These are phyloP conservation scores for Ustilago lituana DNA, from an alignment of 1,284 basidiomycete genomes.

Conservation along the genomic window DNA sequence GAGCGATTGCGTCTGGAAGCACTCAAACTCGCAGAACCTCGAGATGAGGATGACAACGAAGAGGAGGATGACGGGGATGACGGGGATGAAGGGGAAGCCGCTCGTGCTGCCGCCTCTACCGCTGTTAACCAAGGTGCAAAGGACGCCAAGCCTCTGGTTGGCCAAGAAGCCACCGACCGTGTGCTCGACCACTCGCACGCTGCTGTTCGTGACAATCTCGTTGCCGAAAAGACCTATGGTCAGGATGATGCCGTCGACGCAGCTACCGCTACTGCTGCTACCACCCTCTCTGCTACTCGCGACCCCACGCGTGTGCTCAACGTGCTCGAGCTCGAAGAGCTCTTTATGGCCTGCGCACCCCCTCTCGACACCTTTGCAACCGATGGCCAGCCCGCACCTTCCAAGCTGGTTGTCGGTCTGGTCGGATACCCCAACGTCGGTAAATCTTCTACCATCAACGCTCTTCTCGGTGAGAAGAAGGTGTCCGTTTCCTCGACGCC, in stretches of 20 bases:
- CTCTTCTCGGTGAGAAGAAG: constrained; percentile 65
- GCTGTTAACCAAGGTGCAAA: constrained; percentile 37
- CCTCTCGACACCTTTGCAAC: constrained; percentile 72
- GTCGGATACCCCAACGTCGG: constrained; percentile 75
- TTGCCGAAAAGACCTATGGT: constrained; percentile 32
- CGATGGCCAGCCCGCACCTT: constrained; percentile 46
- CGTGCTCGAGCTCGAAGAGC: constrained; percentile 87
- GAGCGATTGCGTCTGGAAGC: constrained; percentile 70
- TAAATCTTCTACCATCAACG: constrained; percentile 67
- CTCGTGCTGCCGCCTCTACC: constrained; percentile 30
- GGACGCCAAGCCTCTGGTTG: constrained; percentile 45
- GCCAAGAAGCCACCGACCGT: constrained; percentile 42
- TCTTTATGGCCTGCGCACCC: constrained; percentile 83
- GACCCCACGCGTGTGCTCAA: constrained; percentile 82
- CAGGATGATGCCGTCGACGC: constrained; percentile 40
- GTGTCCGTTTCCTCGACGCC: constrained; percentile 66
- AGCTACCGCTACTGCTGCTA: constrained; percentile 66
- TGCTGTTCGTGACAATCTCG: constrained; percentile 27
- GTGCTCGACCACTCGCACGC: constrained; percentile 30
- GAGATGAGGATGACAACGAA: constrained; percentile 48
- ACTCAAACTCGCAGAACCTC: constrained; percentile 62
- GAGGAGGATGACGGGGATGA: constrained; percentile 47
- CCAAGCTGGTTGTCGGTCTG: constrained; percentile 74
- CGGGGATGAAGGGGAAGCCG: constrained; percentile 67
- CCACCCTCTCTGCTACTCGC: constrained; percentile 68